Evolutionary conservation across 176 grass and related monocot genomes (phyloP), one percentile per base, ranked within the genome.

Genomic region (Zoysia japonica): DNA sequence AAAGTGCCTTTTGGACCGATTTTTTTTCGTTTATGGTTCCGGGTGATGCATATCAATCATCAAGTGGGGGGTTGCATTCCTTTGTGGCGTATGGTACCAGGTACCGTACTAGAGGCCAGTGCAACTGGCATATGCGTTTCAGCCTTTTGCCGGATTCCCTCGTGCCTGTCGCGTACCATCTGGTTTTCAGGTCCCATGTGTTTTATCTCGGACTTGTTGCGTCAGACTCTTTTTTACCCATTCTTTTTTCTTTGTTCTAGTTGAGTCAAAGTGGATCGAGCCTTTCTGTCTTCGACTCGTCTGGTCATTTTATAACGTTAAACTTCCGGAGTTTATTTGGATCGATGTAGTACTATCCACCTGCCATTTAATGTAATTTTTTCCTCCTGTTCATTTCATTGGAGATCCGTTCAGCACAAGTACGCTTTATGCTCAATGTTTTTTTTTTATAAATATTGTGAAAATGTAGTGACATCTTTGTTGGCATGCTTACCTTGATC

Each of bases 231-330:
- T 47, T 65, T 51, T 79, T n/a, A 40, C 79, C 42, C 60, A 28
- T 0, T 56, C 61, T 75, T 73, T 81, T 65, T n/a, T 15, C 42
- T 37, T 44, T 57, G 45, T 3, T 38, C 3, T 41, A 38, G 28
- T 67, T 16, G 14, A 68, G 14, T 69, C 69, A 55, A 53, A 84
- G 42, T 76, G 40, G 56, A 75, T 57, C 19, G 13, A 43, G 42
- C 12, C 40, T 55, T 65, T 49, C 69, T 45, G 41, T 28, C 77
- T 75, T 72, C 65, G 13, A 76, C 17, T 49, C 59, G 48, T 59
- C 35, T 65, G 65, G 71, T 89, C 82, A 77, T 88, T 84, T 76
- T 84, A 76, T 80, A 82, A 28, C 28, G 28, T 28, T 28, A 28
- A 28, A 28, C 28, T 28, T 28, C 28, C 28, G 28, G 28, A 28